Evolutionary conservation across 768 basidiomycete species (phyloP).

Genomic region (Suillus ampliporus): DNA sequence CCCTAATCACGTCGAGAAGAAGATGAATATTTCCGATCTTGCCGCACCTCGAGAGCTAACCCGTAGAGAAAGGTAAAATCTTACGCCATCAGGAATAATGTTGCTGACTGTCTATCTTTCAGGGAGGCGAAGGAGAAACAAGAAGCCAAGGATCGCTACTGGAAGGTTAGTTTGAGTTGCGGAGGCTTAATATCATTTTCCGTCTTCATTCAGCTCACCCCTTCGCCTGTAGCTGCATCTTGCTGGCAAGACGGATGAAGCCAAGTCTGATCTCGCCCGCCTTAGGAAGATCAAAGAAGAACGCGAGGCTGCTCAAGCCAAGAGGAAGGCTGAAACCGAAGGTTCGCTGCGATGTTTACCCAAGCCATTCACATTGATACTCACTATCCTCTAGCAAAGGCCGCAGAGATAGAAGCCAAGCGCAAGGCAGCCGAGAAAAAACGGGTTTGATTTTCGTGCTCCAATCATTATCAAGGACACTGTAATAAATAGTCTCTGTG

Average conservation of each 20-base stretch:
- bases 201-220: slow-evolving; percentile 1
- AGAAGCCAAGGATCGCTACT: slow-evolving; percentile 86
- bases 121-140: slow-evolving; percentile 94
- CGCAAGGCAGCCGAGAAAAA: slow-evolving; percentile 44
- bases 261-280: slow-evolving; percentile 86
- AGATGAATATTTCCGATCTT: slow-evolving; percentile 79
- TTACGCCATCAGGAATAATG: slow-evolving; percentile 1
- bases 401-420: slow-evolving; percentile 67
- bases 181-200: neutral
- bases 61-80: slow-evolving; percentile 65
- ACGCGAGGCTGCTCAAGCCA: slow-evolving; percentile 86
- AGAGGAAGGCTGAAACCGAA: slow-evolving; percentile 87
- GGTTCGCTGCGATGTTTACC: slow-evolving; percentile 49
- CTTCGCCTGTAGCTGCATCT: slow-evolving; percentile 57
- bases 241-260: slow-evolving; percentile 89
- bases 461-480: neutral
- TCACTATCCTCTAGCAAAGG: slow-evolving; percentile 54
- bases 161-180: slow-evolving; percentile 62
- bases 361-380: neutral
- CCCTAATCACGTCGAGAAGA: slow-evolving; percentile 78
- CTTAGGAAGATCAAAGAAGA: slow-evolving; percentile 86
- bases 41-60: slow-evolving; percentile 63
- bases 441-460: slow-evolving; percentile 35
- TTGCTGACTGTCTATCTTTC: neutral
- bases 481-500: neutral